A percentile compares a stretch with the other conserved stretches of the same genome.
Evolutionary conservation across 2,329 filamentous ascomycete genomes (phyloP).

Genomic region (Ceratocystis albifundus): DNA sequence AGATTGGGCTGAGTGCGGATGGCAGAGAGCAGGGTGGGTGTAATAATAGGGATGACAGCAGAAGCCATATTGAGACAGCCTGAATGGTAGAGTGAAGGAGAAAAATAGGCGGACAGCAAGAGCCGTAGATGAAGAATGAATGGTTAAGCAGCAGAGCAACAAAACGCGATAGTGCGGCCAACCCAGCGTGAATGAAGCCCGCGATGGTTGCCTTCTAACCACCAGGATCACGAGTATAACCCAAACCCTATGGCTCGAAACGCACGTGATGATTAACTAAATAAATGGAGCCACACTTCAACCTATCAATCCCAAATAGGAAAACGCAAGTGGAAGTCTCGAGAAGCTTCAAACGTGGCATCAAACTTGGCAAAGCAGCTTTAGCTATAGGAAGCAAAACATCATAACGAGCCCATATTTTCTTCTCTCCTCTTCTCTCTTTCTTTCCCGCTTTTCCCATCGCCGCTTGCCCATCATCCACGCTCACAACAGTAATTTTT

Average conservation of each 20-base stretch:
- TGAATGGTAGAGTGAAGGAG: background rate
- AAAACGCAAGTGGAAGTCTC: conserved; percentile 18
- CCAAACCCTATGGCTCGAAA: conserved; percentile 3
- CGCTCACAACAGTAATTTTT: background rate
- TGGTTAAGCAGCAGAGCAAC: too few species aligned
- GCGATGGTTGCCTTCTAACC: background rate
- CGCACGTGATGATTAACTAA: background rate
- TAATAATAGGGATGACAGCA: conserved; percentile 26
- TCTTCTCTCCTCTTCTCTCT: background rate
- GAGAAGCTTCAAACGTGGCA: conserved; percentile 25
- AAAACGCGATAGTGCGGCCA: too few species aligned
- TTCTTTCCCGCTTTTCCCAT: background rate
- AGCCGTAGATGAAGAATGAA: too few species aligned
- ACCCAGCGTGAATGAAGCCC: too few species aligned
- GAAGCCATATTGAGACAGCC: background rate
- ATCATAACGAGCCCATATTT: background rate
- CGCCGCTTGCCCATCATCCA: background rate
- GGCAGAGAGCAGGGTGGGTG: conserved; percentile 34
- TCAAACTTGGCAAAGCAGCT: conserved; percentile 22
- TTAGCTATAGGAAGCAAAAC: background rate
- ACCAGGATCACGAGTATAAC: background rate
- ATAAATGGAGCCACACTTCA: background rate
- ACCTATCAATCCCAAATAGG: conserved; percentile 19
- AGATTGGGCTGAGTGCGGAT: conserved; percentile 34
- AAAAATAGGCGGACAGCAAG: background rate